Base-by-base conservation (phyloP, 2,329 filamentous ascomycete genomes). In the Penicillium sp. region DNA sequence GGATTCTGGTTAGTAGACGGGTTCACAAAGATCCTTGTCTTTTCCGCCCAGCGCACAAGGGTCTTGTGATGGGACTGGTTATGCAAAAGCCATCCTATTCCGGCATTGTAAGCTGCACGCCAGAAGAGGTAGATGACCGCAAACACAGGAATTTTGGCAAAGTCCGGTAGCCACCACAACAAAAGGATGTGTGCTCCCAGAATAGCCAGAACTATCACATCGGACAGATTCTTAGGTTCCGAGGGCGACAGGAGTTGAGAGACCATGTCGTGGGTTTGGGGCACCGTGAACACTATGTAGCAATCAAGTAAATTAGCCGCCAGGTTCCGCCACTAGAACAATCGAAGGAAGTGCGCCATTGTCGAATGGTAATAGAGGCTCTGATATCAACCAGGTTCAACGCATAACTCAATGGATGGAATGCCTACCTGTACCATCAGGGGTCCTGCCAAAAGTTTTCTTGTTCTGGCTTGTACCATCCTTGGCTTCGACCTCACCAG, bases 251-350 rank as follows among this genome's bases (percentile, higher is more conserved):
- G 82, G 48, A 98, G 80, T 73, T 97, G 93, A 45, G 91, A 95
- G 61, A 98, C 91, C 93, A 98, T 97, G 73, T 98, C 93, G 76
- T 96, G 89, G 49, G 93, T 98, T 55, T 88, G 84, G 41, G 93
- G 93, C 47, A 98, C 93, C 51, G 88, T 85, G 67, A 98, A 98
- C 62, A 95, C 93, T 97, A 39, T 45, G 26, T 62, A 58, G 47
- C 57, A 42, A n/a, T n/a, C n/a, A n/a, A n/a, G n/a, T n/a, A n/a
- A n/a, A n/a, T n/a, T n/a, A n/a, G n/a, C n/a, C n/a, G n/a, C n/a
- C n/a, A n/a, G n/a, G n/a, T n/a, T n/a, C n/a, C n/a, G n/a, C n/a
- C n/a, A n/a, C n/a, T n/a, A n/a, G n/a, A n/a, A n/a, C n/a, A n/a
- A n/a, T n/a, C n/a, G n/a, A n/a, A n/a, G n/a, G n/a, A n/a, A n/a